Evolutionary conservation across 257 asterid genomes (phyloP).

Genomic region (Rhazya stricta): DNA sequence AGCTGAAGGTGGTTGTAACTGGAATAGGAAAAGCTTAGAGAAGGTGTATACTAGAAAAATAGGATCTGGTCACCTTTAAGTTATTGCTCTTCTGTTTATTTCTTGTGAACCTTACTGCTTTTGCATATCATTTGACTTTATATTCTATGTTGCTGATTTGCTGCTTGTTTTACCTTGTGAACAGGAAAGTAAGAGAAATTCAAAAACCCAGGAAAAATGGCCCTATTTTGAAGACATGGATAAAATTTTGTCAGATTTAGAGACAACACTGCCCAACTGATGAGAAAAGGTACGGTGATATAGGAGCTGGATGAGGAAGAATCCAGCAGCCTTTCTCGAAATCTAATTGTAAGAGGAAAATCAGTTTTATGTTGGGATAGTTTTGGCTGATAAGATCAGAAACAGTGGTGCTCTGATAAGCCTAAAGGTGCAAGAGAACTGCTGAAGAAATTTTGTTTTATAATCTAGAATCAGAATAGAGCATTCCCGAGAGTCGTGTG

Average conservation of each 20-base stretch:
- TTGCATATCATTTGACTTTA: neutral
- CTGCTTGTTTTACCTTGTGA: neutral
- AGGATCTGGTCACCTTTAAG: neutral
- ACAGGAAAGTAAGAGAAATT: slow-evolving; percentile 19
- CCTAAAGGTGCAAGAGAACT: neutral
- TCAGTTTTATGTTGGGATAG: neutral
- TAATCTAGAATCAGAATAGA: neutral
- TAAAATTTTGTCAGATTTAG: slow-evolving; percentile 13
- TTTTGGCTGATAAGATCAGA: neutral
- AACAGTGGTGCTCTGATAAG: neutral
- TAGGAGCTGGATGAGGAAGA: neutral
- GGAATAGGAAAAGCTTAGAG: neutral
- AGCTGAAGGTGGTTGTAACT: neutral
- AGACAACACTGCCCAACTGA: slow-evolving; percentile 10
- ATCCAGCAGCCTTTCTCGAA: neutral
- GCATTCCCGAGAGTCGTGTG: neutral
- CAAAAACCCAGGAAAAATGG: slow-evolving; percentile 14
- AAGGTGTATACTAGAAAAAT: neutral
- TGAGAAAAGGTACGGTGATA: neutral
- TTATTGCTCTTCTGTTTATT: neutral
- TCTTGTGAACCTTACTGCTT: too few relatives aligned
- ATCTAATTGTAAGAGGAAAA: neutral
- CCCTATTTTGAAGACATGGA: slow-evolving; percentile 21
- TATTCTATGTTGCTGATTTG: neutral
- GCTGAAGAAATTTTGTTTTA: neutral